Base-by-base conservation (phyloP, 108 stramenopile genomes). In the Nitzschia putrida region DNA sequence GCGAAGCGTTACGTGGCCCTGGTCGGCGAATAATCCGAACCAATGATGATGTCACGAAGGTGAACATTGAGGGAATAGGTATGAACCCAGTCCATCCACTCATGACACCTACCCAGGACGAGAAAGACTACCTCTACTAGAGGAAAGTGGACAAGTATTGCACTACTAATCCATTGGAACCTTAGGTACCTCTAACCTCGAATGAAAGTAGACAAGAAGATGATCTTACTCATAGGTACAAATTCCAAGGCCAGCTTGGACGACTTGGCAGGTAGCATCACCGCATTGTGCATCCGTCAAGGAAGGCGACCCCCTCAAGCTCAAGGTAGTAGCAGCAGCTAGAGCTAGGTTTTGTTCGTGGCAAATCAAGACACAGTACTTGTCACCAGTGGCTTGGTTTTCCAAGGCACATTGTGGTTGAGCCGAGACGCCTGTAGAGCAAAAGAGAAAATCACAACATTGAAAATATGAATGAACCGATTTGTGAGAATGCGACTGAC, bases 311-410 rank as follows among this genome's bases (percentile, higher is more conserved):
- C 54, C 54, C 29, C 29, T 34, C 12, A 23, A 13, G 2, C 22
- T 5, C 20, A 24, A 13, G 24, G 18, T 55, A 24, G 18, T 55
- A 24, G 18, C 22, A 0, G 29, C 38, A 56, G 40, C 54, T 6
- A 68, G 43, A 8, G 14, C 13, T 6, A 26, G 5, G 12, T 18
- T 25, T 43, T 38, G 41, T 23, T 49, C n/a, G n/a, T 58, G 22
- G 50, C 69, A 70, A 50, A 70, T 70, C 57, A 70, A 54, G 45
- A 58, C 69, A 41, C 69, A 70, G 34, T 70, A 70, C 57, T 58
- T 70, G 14, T 70, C 69, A 43, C 69, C 69, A n/a, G 69, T 58
- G 49, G 57, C 8, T 21, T 26, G 57, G 50, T 70, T 70, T 38
- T 70, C 57, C 37, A 70, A 54, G 45, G 69, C 69, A 60, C 69